phyloP scores from a whole-genome alignment of 2,329 filamentous ascomycete species.

The Lachnellula cervina region DNA sequence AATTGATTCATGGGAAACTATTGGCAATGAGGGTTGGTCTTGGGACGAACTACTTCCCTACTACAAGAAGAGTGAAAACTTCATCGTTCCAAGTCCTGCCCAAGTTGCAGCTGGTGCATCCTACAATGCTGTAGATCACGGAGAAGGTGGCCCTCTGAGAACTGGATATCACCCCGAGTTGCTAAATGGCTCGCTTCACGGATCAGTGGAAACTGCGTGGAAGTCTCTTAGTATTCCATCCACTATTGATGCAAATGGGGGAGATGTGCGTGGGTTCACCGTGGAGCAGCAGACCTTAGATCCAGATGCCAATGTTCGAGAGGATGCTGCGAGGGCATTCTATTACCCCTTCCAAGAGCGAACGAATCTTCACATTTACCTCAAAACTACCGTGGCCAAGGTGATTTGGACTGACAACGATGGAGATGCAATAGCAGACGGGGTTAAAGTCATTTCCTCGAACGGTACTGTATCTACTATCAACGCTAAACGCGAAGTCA shows the following conservation, averaged over 20 bases:
- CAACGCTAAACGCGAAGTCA: constrained; percentile 27
- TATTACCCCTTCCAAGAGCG: constrained; percentile 16
- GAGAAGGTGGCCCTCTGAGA: constrained; percentile 13
- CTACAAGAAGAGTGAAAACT: constrained; percentile 32
- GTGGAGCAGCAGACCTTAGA: constrained; percentile 13
- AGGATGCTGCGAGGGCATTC: constrained; percentile 20
- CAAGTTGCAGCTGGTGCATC: constrained; percentile 11
- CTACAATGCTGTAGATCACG: constrained; percentile 9
- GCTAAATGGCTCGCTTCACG: constrained; percentile 9
- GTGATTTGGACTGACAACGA: constrained; percentile 9
- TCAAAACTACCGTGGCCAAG: constrained; percentile 14
- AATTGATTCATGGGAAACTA: constrained; percentile 38
- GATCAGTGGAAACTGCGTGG: constrained; percentile 7
- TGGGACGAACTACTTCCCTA: constrained; percentile 43
- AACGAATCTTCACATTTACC: constrained; percentile 14
- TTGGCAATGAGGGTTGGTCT: constrained; percentile 40
- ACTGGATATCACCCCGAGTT: constrained; percentile 16
- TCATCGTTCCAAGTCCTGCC: constrained; percentile 22
- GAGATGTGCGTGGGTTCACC: constrained; percentile 12
- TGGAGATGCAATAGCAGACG: constrained; percentile 34
- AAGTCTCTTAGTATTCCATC: constrained; percentile 6
- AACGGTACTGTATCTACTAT: constrained; percentile 15
- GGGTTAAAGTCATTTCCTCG: constrained; percentile 20
- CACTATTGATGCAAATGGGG: constrained; percentile 15
- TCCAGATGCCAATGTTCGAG: constrained; percentile 12